phyloP scores from a whole-genome alignment of 495 filamentous ascomycete genomes.

The Podospora sp. region DNA sequence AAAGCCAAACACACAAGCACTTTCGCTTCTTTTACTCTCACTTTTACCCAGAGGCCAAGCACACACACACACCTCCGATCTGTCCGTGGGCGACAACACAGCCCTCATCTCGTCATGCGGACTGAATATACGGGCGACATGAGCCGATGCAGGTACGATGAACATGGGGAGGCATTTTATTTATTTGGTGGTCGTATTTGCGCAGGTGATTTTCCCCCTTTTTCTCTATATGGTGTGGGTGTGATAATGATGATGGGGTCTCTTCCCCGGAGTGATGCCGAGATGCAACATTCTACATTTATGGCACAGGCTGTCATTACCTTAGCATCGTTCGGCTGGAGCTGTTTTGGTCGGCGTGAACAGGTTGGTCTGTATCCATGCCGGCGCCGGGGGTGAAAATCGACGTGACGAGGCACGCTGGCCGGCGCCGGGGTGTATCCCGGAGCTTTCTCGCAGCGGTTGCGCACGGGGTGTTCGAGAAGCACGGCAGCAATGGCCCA shows the following conservation, averaged over 20 bases:
- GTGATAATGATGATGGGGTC: not conserved
- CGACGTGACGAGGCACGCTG: not conserved
- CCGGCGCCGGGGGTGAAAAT: not conserved
- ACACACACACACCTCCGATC: not conserved
- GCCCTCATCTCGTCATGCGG: not conserved
- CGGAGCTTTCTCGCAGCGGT: not conserved
- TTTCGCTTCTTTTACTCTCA: too few species aligned
- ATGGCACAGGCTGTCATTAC: too few species aligned
- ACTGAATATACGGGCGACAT: not conserved
- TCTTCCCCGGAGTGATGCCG: not conserved
- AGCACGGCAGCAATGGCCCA: not conserved
- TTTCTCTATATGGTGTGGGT: not conserved
- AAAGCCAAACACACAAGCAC: not conserved
- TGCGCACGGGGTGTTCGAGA: not conserved
- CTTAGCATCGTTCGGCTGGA: too few species aligned
- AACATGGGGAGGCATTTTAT: not conserved
- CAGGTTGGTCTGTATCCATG: not conserved
- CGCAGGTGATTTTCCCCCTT: not conserved
- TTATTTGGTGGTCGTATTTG: not conserved
- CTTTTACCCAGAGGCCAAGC: not conserved
- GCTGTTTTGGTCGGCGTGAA: not conserved
- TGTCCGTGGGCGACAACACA: not conserved
- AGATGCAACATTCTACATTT: too few species aligned
- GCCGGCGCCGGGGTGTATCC: not conserved
- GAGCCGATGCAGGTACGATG: not conserved